Evolutionary conservation across 306 rosid genomes (phyloP).

Genomic region (Gastrolobium bilobum): DNA sequence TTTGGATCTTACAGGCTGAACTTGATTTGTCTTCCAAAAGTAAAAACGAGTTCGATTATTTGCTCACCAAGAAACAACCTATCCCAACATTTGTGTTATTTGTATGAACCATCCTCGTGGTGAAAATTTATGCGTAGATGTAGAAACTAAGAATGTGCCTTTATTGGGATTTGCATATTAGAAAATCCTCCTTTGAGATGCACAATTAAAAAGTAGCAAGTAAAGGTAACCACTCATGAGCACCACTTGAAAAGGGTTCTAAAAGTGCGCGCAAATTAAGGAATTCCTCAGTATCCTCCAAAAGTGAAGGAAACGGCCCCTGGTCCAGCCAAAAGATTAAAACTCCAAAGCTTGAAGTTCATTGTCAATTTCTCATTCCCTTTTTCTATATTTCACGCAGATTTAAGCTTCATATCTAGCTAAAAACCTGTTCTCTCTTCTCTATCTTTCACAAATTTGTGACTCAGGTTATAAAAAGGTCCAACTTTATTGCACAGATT

Average conservation of each 20-base stretch:
- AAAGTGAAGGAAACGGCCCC: constrained; percentile 51
- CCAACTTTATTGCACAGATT: not conserved
- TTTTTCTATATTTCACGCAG: constrained; percentile 42
- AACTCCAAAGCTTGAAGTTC: constrained; percentile 50
- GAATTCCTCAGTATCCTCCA: constrained; percentile 53
- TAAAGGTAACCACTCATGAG: constrained; percentile 54
- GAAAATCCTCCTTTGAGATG: constrained; percentile 37
- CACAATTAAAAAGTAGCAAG: constrained; percentile 49
- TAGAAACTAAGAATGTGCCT: constrained; percentile 42
- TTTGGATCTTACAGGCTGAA: constrained; percentile 20
- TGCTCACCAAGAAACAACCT: constrained; percentile 25
- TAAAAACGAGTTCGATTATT: constrained; percentile 35
- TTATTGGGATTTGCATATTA: constrained; percentile 51
- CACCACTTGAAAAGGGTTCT: constrained; percentile 54
- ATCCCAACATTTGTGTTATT: constrained; percentile 49
- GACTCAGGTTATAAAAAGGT: constrained; percentile 19
- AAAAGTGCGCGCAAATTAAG: constrained; percentile 74
- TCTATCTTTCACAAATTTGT: constrained; percentile 44
- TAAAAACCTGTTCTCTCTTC: not conserved
- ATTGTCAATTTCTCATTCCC: constrained; percentile 37
- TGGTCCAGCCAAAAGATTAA: constrained; percentile 45
- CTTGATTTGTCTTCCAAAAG: constrained; percentile 36
- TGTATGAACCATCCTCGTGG: constrained; percentile 47
- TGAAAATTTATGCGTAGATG: constrained; percentile 37
- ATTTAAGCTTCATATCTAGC: constrained; percentile 47